phyloP scores from a whole-genome alignment of 441 rosid species.

The Monsonia emarginata region DNA sequence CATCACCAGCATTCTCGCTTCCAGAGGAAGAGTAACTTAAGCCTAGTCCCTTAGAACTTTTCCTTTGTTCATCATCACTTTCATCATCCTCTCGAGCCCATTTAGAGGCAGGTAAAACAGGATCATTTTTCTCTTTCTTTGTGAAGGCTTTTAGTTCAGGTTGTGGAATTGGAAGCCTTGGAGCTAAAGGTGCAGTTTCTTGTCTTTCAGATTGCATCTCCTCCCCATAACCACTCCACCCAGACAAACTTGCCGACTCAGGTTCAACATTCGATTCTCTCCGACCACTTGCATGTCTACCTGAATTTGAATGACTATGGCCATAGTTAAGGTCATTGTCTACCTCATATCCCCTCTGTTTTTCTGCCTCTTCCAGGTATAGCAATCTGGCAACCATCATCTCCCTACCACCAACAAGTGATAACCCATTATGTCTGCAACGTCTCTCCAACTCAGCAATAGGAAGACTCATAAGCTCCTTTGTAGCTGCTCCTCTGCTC shows the following conservation, averaged over 20 bases:
- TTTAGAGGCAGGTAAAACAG: slow-evolving; percentile 77
- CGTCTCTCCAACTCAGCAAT: slow-evolving; percentile 90
- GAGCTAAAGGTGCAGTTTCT: slow-evolving; percentile 33
- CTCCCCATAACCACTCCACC: slow-evolving; percentile 38
- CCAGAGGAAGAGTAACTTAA: slow-evolving; percentile 86
- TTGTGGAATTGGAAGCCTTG: slow-evolving; percentile 48
- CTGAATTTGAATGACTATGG: slow-evolving; percentile 39
- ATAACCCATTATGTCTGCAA: slow-evolving; percentile 92
- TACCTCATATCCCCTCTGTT: slow-evolving; percentile 71
- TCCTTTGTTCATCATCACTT: slow-evolving; percentile 72
- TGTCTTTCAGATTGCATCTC: slow-evolving; percentile 32
- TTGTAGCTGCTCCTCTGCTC: slow-evolving; percentile 86
- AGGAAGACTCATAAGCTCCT: slow-evolving; percentile 87
- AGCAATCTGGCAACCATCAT: slow-evolving; percentile 89
- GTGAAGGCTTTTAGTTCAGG: slow-evolving; percentile 55
- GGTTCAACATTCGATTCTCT: slow-evolving; percentile 43
- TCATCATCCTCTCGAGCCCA: slow-evolving; percentile 96
- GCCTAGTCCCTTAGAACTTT: slow-evolving; percentile 42
- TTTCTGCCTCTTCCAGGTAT: slow-evolving; percentile 93
- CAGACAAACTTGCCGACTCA: slow-evolving; percentile 37
- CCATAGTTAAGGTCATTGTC: slow-evolving; percentile 61
- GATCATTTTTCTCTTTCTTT: slow-evolving; percentile 66
- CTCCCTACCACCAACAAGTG: slow-evolving; percentile 95
- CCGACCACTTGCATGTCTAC: slow-evolving; percentile 38
- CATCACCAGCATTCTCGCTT: slow-evolving; percentile 73